Evolutionary conservation across 352 stramenopile genomes (phyloP), one percentile per base, ranked within the genome.

Genomic region (Phytophthora quininea): DNA sequence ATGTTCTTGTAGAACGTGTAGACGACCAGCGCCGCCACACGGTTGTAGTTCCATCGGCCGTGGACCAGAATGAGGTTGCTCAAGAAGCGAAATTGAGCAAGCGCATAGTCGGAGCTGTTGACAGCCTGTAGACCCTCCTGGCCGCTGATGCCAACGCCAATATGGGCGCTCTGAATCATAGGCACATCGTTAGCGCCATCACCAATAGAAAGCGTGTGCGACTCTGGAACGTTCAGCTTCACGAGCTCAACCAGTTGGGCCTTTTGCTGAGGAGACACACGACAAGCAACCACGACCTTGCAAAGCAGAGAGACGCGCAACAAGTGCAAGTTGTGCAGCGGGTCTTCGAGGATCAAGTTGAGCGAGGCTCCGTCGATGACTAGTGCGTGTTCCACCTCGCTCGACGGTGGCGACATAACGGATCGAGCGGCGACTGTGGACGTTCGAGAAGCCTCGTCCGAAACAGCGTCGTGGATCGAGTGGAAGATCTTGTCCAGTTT

Each of bases 231-330:
- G 56, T 96, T 96, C 9, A 91, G 57, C 64, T 95, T 95, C 3
- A 99, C 97, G 29, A 99, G 81, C 59, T 98, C 92, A 6, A 99
- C 97, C 3, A 99, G 69, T 50, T 99, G 86, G 6, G 97, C 97
- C 74, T 99, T 99, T 74, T 99, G 98, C 50, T 97, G 90, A 24
- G 98, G 98, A 38, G 93, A 99, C 2, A 99, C 98, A 55, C 98
- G 93, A 62, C 97, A 99, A 31, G 96, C 97, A 58, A 99, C 96
- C 1, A 99, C 97, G 10, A 97, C 95, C 42, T 98, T 94, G 70
- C 96, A 99, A 74, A 88, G 95, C 62, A 86, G 79, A 58, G 90
- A 74, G 3, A 97, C 77, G 27, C 87, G 86, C 11, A 98, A 73
- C 37, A 98, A 70, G 62, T 94, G 84, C 31, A 93, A 66, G 59